Evolutionary conservation across 1,284 basidiomycete genomes (phyloP).

Genomic region (Caloboletus inedulis): DNA sequence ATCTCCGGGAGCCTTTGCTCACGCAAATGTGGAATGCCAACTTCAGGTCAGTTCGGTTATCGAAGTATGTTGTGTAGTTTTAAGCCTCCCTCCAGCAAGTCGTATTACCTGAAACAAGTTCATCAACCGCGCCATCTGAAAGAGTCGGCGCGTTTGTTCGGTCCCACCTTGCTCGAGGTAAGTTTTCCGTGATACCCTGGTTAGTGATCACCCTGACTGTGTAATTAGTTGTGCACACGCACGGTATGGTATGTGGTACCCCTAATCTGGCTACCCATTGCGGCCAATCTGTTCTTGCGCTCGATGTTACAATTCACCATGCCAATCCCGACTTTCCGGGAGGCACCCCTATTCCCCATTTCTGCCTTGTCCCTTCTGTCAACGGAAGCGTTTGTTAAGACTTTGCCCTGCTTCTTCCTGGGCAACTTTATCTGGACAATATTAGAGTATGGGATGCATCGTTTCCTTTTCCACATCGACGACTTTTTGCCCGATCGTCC

Average conservation of each 20-base stretch:
- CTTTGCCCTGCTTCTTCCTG: constrained; percentile 64
- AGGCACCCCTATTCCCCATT: constrained; percentile 55
- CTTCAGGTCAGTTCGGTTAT: constrained; percentile 52
- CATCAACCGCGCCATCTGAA: constrained; percentile 93
- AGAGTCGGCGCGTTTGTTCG: constrained; percentile 87
- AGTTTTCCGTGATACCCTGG: constrained; percentile 10
- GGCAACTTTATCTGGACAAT: constrained; percentile 95
- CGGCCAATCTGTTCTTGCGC: constrained; percentile 76
- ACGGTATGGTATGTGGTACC: constrained; percentile 97
- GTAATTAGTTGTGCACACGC: constrained; percentile 68
- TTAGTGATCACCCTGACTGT: constrained; percentile 6
- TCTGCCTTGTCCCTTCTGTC: constrained; percentile 46
- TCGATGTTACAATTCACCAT: constrained; percentile 80
- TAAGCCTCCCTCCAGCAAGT: constrained; percentile 57
- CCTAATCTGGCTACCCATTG: constrained; percentile 88
- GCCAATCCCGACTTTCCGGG: constrained; percentile 54
- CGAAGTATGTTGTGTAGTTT: background rate
- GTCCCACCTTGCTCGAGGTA: constrained; percentile 79
- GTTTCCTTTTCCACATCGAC: constrained; percentile 98
- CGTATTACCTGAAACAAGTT: constrained; percentile 94
- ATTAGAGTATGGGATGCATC: constrained; percentile 93
- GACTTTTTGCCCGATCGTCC: constrained; percentile 83
- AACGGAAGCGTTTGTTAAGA: constrained; percentile 46
- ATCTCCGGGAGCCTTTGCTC: constrained; percentile 84
- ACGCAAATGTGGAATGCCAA: constrained; percentile 81